Conservation (phyloP, 176 grass and related monocot species). For the Bonia amplexicaulis region DNA sequence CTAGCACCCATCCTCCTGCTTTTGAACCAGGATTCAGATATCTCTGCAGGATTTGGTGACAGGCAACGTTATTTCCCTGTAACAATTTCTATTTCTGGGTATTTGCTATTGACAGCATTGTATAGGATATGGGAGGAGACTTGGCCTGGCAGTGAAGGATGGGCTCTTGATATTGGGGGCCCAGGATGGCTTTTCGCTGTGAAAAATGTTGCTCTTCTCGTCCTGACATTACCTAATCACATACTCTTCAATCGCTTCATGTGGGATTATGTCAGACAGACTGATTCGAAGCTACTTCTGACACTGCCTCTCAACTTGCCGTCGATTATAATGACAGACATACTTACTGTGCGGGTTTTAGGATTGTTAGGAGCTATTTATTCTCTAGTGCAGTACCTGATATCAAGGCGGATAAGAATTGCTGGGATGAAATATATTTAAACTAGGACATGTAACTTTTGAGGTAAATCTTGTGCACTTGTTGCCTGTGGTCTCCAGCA, state of each 20-base stretch:
- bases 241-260: slow-evolving; percentile 98
- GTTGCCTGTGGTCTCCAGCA: neutral
- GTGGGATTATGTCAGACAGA: slow-evolving; percentile 99
- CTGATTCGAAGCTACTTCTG: slow-evolving; percentile 74
- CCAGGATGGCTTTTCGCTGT: slow-evolving; percentile 83
- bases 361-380: slow-evolving; percentile 88
- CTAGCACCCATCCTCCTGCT: slow-evolving; percentile 89
- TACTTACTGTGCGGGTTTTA: slow-evolving; percentile 78
- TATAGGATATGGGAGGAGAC: slow-evolving; percentile 88
- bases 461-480: slow-evolving; percentile 39
- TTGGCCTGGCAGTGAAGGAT: slow-evolving; percentile 58
- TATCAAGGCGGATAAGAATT: slow-evolving; percentile 88
- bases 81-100: slow-evolving; percentile 60
- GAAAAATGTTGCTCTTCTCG: slow-evolving; percentile 77
- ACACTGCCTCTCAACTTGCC: slow-evolving; percentile 93
- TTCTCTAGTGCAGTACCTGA: slow-evolving; percentile 79
- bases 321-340: slow-evolving; percentile 80
- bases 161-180: slow-evolving; percentile 80
- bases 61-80: slow-evolving; percentile 95
- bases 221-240: slow-evolving; percentile 87
- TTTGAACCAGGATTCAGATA: slow-evolving; percentile 96
- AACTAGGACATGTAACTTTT: slow-evolving; percentile 48
- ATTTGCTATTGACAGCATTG: slow-evolving; percentile 76
- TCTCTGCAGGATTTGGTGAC: slow-evolving; percentile 87
- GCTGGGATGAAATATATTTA: slow-evolving; percentile 98